Evolutionary conservation across 805 yeast species (phyloP).

Genomic region (Priceomyces castillae): DNA sequence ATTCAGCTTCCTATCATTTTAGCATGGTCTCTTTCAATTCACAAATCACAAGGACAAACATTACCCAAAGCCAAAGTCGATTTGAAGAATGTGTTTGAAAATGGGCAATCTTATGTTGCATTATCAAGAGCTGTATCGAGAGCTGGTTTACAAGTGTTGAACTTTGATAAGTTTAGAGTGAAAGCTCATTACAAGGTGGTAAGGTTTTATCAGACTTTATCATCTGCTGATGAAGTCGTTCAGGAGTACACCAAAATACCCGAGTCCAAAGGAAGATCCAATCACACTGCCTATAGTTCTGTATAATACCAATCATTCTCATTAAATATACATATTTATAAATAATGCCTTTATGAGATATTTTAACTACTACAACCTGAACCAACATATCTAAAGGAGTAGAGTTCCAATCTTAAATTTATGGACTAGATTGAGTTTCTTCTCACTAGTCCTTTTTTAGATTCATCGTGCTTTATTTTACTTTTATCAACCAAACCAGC

Average conservation of each 20-base stretch:
- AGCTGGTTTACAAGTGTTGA: slow-evolving; percentile 76
- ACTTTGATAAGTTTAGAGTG: slow-evolving; percentile 65
- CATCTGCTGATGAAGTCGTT: slow-evolving; percentile 29
- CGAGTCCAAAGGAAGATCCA: slow-evolving; percentile 8
- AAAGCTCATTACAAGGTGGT: slow-evolving; percentile 68
- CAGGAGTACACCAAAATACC: neutral
- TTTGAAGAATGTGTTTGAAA: slow-evolving; percentile 71
- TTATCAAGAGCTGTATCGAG: slow-evolving; percentile 84
- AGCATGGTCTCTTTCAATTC: slow-evolving; percentile 97
- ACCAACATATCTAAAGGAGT: too few species aligned
- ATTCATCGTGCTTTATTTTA: slow-evolving; percentile 14
- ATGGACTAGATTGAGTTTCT: slow-evolving; percentile 66
- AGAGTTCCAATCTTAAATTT: too few species aligned
- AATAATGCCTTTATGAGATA: too few species aligned
- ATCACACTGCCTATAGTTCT: neutral
- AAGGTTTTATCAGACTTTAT: slow-evolving; percentile 59
- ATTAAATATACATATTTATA: too few species aligned
- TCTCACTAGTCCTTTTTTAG: slow-evolving; percentile 37
- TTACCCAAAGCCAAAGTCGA: slow-evolving; percentile 81
- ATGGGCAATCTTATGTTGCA: slow-evolving; percentile 96
- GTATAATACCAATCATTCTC: neutral
- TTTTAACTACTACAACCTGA: too few species aligned
- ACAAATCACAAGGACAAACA: slow-evolving; percentile 96
- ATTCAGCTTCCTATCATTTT: slow-evolving; percentile 81
- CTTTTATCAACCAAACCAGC: slow-evolving; percentile 45